Evolutionary conservation across 179 eudicot genomes (phyloP).

Genomic region (Corrigiola litoralis): DNA sequence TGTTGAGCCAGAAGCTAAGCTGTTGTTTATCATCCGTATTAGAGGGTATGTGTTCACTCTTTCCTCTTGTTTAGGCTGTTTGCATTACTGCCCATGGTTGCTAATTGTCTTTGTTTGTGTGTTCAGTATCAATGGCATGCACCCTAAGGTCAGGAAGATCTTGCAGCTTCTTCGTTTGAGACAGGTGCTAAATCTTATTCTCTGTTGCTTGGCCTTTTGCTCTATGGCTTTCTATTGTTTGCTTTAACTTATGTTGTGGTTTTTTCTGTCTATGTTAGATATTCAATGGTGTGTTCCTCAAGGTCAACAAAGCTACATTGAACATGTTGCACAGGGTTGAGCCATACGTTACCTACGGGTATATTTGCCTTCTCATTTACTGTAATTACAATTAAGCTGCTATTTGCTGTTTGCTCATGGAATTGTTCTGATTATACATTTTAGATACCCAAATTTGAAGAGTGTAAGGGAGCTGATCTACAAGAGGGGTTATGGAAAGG

Average conservation of each 20-base stretch:
- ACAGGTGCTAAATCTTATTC: slow-evolving; percentile 17
- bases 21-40: slow-evolving; percentile 75
- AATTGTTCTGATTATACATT: too few species aligned
- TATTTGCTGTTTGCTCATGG: background rate
- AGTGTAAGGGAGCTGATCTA: slow-evolving; percentile 64
- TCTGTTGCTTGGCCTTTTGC: background rate
- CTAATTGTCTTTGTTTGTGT: background rate
- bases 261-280: slow-evolving; percentile 24
- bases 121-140: slow-evolving; percentile 69
- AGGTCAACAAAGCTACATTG: slow-evolving; percentile 48
- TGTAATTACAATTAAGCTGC: background rate
- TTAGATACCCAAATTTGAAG: slow-evolving; percentile 68
- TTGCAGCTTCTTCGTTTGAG: slow-evolving; percentile 62
- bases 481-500: slow-evolving; percentile 76
- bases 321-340: slow-evolving; percentile 55
- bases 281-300: slow-evolving; percentile 45
- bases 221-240: background rate
- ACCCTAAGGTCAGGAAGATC: slow-evolving; percentile 47
- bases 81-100: background rate
- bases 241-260: background rate
- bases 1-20: slow-evolving; percentile 76
- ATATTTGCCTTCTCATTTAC: background rate
- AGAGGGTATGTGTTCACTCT: slow-evolving; percentile 50
- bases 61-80: background rate
- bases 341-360: slow-evolving; percentile 52